phyloP scores from a whole-genome alignment of 2,329 filamentous ascomycete genomes.

The Chaetomiaceae sp. region DNA sequence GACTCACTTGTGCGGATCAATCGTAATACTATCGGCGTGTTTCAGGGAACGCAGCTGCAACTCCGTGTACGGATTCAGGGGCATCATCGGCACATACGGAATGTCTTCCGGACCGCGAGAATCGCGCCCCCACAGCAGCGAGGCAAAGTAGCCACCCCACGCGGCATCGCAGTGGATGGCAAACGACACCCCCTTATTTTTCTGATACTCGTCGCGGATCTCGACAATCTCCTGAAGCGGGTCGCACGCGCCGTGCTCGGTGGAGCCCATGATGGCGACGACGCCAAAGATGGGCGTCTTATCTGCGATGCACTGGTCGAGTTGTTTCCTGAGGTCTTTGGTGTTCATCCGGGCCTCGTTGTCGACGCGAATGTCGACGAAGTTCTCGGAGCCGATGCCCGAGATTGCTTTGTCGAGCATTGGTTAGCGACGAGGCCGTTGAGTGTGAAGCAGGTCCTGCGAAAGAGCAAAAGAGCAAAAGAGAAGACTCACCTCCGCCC shows the following conservation, averaged over 20 bases:
- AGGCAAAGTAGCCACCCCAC: constrained; percentile 48
- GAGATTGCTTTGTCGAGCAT: constrained; percentile 43
- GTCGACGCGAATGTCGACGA: constrained; percentile 40
- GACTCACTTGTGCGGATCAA: constrained; percentile 47
- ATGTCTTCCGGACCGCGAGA: too few relatives aligned
- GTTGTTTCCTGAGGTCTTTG: constrained; percentile 28
- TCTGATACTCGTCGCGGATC: constrained; percentile 38
- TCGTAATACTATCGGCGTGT: constrained; percentile 41
- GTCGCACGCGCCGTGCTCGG: constrained; percentile 46
- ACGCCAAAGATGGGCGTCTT: constrained; percentile 39
- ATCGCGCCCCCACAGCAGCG: too few relatives aligned
- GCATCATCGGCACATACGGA: constrained; percentile 31
- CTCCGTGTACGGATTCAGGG: neutral
- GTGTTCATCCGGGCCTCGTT: constrained; percentile 38
- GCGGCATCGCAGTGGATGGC: constrained; percentile 45
- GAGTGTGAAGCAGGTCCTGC: too few relatives aligned
- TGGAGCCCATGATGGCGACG: constrained; percentile 44
- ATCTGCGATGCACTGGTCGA: constrained; percentile 31
- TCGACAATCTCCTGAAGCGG: constrained; percentile 35
- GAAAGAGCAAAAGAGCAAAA: too few relatives aligned
- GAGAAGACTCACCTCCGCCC: neutral
- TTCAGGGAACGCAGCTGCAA: constrained; percentile 28
- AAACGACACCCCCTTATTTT: constrained; percentile 42
- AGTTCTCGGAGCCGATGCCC: constrained; percentile 41
- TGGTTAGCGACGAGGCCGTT: too few relatives aligned